These are phyloP conservation scores for Echium plantagineum DNA, from an alignment of 257 asterid genomes.

Conservation along the genomic window DNA sequence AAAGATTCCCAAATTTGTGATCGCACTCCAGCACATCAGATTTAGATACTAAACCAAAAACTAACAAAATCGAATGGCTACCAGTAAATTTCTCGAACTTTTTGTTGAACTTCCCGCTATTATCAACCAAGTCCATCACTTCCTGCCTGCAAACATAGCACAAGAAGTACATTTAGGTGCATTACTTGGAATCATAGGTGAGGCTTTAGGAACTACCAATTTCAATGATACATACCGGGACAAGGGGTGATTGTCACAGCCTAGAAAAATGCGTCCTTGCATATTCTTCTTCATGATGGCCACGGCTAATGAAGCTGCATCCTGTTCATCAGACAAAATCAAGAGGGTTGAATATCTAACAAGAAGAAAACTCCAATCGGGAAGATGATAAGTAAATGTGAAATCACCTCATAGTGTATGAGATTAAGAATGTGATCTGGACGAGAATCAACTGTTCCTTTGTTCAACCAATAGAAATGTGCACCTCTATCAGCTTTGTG, in stretches of 20 bases:
- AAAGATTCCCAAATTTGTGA: background rate
- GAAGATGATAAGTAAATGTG: background rate
- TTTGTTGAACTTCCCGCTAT: conserved; percentile 59
- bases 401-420: conserved; percentile 79
- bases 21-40: background rate
- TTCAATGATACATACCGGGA: conserved; percentile 40
- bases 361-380: background rate
- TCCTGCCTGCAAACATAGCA: conserved; percentile 54
- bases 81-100: conserved; percentile 75
- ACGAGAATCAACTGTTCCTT: conserved; percentile 58
- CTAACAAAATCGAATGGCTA: conserved; percentile 5
- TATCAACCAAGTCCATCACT: conserved; percentile 60
- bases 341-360: background rate
- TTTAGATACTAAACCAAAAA: background rate
- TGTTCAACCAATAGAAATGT: conserved; percentile 72
- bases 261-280: conserved; percentile 53
- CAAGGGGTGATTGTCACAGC: conserved; percentile 82
- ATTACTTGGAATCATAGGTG: background rate
- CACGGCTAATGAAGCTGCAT: conserved; percentile 78
- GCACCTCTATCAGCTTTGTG: conserved; percentile 89
- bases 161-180: background rate
- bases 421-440: conserved; percentile 94
- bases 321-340: conserved; percentile 28
- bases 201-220: background rate
- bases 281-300: conserved; percentile 58